These are phyloP conservation scores for Alternaria conjuncta DNA, from an alignment of 2,329 filamentous ascomycete genomes.

Conservation along the genomic window DNA sequence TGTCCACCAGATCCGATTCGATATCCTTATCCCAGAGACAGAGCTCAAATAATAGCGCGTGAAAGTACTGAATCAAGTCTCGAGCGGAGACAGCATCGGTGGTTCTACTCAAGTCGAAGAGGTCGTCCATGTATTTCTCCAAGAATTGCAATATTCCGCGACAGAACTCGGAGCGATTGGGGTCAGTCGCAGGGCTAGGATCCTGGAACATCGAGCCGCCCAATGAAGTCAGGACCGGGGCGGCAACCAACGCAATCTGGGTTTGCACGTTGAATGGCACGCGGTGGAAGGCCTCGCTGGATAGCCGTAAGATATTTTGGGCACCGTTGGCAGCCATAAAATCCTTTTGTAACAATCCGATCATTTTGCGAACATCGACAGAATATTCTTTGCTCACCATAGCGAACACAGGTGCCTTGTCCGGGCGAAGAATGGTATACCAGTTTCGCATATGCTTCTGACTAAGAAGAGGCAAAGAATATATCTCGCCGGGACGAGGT, in stretches of 20 bases:
- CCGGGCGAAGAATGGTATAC: conserved; percentile 29
- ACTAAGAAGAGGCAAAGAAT: conserved; percentile 27
- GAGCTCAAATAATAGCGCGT: conserved; percentile 30
- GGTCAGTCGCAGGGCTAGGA: conserved; percentile 7
- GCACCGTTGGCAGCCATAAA: conserved; percentile 37
- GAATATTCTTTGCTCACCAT: conserved; percentile 38
- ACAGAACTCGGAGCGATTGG: conserved; percentile 28
- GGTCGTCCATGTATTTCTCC: conserved; percentile 34
- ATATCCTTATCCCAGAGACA: conserved; percentile 35
- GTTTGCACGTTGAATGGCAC: conserved; percentile 22
- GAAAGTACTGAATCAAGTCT: conserved; percentile 33
- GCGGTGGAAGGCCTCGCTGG: conserved; percentile 28
- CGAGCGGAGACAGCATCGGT: conserved; percentile 32
- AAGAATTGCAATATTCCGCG: conserved; percentile 33
- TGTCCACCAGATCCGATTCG: conserved; percentile 32
- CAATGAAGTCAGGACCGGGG: conserved; percentile 29
- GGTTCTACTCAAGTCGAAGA: conserved; percentile 36
- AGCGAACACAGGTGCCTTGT: conserved; percentile 32
- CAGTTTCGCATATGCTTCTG: conserved; percentile 40
- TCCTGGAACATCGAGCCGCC: conserved; percentile 30
- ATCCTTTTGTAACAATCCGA: conserved; percentile 23
- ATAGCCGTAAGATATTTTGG: conserved; percentile 32
- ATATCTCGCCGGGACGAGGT: conserved; percentile 21
- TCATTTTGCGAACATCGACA: conserved; percentile 27
- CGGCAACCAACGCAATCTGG: conserved; percentile 21